phyloP scores from a whole-genome alignment of 257 asterid species.

The Prunella vulgaris region DNA sequence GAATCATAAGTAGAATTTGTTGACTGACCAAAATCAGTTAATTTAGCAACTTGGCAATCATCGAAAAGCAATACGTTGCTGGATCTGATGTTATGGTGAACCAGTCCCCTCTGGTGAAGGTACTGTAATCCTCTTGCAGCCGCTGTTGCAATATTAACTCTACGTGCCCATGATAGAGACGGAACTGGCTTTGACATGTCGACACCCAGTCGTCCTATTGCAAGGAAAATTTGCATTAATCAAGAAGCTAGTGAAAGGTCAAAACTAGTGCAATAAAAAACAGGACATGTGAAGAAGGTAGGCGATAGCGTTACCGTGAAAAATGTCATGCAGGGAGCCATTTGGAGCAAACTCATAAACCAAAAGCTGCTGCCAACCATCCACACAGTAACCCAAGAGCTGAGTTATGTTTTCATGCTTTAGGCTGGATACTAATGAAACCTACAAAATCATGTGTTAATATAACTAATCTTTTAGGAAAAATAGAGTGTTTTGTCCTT shows the following conservation, averaged over 20 bases:
- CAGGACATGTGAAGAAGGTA: too few relatives aligned
- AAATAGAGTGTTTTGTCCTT: too few relatives aligned
- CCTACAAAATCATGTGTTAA: too few relatives aligned
- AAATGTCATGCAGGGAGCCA: too few relatives aligned
- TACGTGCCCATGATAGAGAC: conserved; percentile 28
- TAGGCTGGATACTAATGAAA: too few relatives aligned
- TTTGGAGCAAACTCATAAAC: too few relatives aligned
- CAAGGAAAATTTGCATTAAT: not conserved
- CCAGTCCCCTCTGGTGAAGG: conserved; percentile 43
- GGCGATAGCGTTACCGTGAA: too few relatives aligned
- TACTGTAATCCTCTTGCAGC: conserved; percentile 28
- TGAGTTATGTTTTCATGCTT: too few relatives aligned
- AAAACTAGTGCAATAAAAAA: too few relatives aligned
- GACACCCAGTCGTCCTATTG: conserved; percentile 39
- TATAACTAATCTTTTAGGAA: too few relatives aligned
- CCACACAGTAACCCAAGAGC: too few relatives aligned
- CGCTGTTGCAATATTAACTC: conserved; percentile 26
- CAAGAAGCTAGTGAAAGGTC: not conserved
- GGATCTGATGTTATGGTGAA: conserved; percentile 22
- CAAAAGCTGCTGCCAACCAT: too few relatives aligned
- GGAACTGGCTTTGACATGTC: conserved; percentile 43
- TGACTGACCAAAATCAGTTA: conserved; percentile 39
- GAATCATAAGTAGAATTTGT: not conserved
- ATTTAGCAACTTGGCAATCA: conserved; percentile 40
- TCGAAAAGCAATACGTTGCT: conserved; percentile 22